Evolutionary conservation across 2,329 filamentous ascomycete species (phyloP).

Genomic region (Cyphellophora attinorum): DNA sequence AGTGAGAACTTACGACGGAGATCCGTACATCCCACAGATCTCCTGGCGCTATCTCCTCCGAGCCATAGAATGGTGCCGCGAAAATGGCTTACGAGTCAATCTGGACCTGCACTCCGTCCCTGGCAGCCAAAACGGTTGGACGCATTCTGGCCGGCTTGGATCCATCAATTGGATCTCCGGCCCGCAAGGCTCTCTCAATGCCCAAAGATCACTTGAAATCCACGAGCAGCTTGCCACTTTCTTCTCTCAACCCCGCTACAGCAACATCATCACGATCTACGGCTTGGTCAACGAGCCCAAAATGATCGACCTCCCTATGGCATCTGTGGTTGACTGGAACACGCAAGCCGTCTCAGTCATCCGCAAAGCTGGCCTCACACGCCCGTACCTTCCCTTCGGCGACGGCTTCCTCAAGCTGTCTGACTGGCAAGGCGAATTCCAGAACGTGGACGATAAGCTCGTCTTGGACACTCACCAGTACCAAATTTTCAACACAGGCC

Average conservation of each 20-base stretch:
- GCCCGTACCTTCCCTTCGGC: conserved; percentile 66
- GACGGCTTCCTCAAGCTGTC: conserved; percentile 88
- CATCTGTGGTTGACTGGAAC: conserved; percentile 71
- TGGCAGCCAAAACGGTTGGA: conserved; percentile 95
- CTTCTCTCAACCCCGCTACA: conserved; percentile 88
- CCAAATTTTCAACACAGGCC: conserved; percentile 88
- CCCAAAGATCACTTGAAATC: conserved; percentile 71
- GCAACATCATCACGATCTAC: conserved; percentile 85
- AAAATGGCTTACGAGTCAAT: conserved; percentile 85
- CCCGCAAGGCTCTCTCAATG: conserved; percentile 70
- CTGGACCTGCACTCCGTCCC: conserved; percentile 87
- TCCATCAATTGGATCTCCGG: conserved; percentile 82
- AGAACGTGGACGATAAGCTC: conserved; percentile 55
- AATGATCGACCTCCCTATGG: conserved; percentile 59
- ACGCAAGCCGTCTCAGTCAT: conserved; percentile 61
- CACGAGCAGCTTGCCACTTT: conserved; percentile 82
- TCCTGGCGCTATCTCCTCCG: conserved; percentile 91
- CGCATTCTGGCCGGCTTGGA: conserved; percentile 81
- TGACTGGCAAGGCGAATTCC: conserved; percentile 82
- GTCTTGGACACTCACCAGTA: conserved; percentile 98
- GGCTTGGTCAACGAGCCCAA: conserved; percentile 89
- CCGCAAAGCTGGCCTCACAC: conserved; percentile 63
- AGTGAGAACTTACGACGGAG: conserved; percentile 69
- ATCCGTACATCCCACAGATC: conserved; percentile 78
- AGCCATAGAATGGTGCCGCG: conserved; percentile 85